Evolutionary conservation across 2,329 filamentous ascomycete genomes (phyloP).

Genomic region (Arthrobotrys pseudoclavata): DNA sequence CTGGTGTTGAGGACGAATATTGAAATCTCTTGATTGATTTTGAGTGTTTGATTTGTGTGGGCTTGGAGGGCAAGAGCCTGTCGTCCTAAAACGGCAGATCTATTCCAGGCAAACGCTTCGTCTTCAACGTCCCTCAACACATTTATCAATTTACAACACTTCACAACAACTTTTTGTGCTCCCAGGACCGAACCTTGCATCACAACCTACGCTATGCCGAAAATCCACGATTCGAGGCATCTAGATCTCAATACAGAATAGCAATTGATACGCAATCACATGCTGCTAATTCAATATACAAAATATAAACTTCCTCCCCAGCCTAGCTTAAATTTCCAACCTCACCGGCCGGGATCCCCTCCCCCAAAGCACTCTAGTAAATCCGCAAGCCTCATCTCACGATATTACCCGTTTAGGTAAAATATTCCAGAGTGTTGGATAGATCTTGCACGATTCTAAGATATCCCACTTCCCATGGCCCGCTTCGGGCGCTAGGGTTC

Average conservation of each 20-base stretch:
- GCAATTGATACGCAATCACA: neutral
- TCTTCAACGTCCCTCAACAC: slow-evolving; percentile 40
- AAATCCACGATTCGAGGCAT: neutral
- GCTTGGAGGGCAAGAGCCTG: slow-evolving; percentile 59
- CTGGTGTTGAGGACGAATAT: slow-evolving; percentile 52
- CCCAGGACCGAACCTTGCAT: slow-evolving; percentile 8
- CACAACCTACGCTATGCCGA: neutral
- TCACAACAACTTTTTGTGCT: slow-evolving; percentile 1
- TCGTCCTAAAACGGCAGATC: slow-evolving; percentile 20
- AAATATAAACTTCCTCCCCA: neutral
- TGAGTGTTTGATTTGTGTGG: slow-evolving; percentile 53
- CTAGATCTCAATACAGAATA: neutral
- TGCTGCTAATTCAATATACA: neutral
- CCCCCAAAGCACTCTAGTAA: slow-evolving; percentile 12
- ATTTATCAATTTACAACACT: neutral
- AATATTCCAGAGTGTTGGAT: slow-evolving; percentile 38
- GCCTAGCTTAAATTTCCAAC: slow-evolving; percentile 1
- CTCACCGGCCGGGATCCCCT: slow-evolving; percentile 7
- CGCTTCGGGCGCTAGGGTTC: neutral
- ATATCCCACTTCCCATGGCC: neutral
- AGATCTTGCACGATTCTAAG: neutral
- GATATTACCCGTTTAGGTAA: slow-evolving; percentile 38
- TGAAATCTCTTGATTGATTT: slow-evolving; percentile 39
- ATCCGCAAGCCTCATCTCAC: slow-evolving; percentile 21
- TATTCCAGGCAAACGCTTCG: slow-evolving; percentile 18